These are phyloP conservation scores for Tilletiopsis washingtonensis DNA, from an alignment of 1,284 basidiomycete species.

Conservation along the genomic window DNA sequence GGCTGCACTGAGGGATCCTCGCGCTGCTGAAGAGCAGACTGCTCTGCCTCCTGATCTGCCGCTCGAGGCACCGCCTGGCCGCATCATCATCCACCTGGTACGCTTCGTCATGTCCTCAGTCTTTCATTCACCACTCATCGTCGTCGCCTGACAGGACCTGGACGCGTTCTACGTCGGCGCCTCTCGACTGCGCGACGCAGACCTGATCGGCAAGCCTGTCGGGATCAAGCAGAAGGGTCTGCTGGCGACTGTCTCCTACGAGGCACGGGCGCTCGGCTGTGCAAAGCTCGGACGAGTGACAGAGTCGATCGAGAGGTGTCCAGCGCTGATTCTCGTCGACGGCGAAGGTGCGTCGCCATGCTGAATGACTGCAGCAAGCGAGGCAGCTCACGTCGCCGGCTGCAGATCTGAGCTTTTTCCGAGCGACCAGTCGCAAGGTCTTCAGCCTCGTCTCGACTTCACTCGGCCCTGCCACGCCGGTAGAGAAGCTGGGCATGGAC, in stretches of 20 bases:
- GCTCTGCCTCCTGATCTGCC: too few species aligned
- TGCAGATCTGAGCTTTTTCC: slow-evolving; percentile 45
- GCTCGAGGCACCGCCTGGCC: too few species aligned
- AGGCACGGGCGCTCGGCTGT: slow-evolving; percentile 46
- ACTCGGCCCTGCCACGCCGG: slow-evolving; percentile 9
- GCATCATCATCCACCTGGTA: too few species aligned
- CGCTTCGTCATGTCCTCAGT: too few species aligned
- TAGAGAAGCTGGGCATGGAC: slow-evolving; percentile 50
- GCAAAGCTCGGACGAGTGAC: slow-evolving; percentile 44
- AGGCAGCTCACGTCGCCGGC: background rate
- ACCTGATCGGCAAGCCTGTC: slow-evolving; percentile 44
- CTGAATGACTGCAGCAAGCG: background rate
- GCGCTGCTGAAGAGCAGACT: too few species aligned
- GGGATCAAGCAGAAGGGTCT: slow-evolving; percentile 49
- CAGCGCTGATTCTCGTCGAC: slow-evolving; percentile 47
- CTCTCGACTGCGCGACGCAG: slow-evolving; percentile 44
- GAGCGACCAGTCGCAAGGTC: slow-evolving; percentile 36
- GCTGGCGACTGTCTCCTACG: slow-evolving; percentile 48
- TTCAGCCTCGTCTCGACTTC: slow-evolving; percentile 27
- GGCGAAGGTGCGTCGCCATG: slow-evolving; percentile 22
- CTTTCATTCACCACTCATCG: too few species aligned
- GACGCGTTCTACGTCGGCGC: slow-evolving; percentile 46
- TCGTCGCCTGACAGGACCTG: too few species aligned
- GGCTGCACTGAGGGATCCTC: too few species aligned
- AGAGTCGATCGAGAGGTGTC: slow-evolving; percentile 41